Percentiles rank a stretch among this genome's conserved stretches.
These are phyloP conservation scores for Venturia oleaginea DNA, from an alignment of 2,329 filamentous ascomycete genomes.

Conservation along the genomic window DNA sequence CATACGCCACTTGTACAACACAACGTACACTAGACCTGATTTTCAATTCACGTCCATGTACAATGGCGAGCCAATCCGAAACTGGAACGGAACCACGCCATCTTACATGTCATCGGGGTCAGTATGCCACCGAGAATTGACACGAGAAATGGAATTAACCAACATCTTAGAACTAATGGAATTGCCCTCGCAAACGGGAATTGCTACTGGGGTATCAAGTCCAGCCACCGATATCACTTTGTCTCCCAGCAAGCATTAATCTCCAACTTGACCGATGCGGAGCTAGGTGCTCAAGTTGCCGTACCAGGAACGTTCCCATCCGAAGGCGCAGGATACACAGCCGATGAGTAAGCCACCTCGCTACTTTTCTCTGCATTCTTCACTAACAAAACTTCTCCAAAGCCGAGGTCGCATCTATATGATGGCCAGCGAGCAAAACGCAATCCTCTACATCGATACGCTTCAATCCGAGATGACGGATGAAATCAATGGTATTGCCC, in stretches of 20 bases:
- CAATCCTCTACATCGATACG: conserved; percentile 36
- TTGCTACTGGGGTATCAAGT: conserved; percentile 35
- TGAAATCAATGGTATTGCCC: conserved; percentile 26
- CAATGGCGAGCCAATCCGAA: conserved; percentile 26
- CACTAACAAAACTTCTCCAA: conserved; percentile 21
- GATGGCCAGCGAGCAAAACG: conserved; percentile 34
- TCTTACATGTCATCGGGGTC: conserved; percentile 24
- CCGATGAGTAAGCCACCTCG: conserved; percentile 21
- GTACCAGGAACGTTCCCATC: neutral
- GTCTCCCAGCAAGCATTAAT: conserved; percentile 26
- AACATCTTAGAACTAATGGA: conserved; percentile 19
- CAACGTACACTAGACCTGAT: conserved; percentile 30
- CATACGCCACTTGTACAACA: conserved; percentile 31
- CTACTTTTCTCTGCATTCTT: neutral
- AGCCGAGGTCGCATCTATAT: conserved; percentile 34
- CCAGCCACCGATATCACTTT: conserved; percentile 34
- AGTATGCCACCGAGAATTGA: neutral
- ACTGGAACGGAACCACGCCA: conserved; percentile 29
- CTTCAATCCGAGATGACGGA: conserved; percentile 25
- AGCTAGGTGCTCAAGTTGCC: conserved; percentile 32
- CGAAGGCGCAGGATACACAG: conserved; percentile 24
- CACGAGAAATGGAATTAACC: neutral
- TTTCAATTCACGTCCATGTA: conserved; percentile 32
- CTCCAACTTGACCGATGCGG: conserved; percentile 23
- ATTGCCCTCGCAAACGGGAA: conserved; percentile 34